Percentiles rank a stretch among this genome's conserved stretches.
Conservation (phyloP, 1,284 basidiomycete species). For the Apiotrichum porosum region DNA sequence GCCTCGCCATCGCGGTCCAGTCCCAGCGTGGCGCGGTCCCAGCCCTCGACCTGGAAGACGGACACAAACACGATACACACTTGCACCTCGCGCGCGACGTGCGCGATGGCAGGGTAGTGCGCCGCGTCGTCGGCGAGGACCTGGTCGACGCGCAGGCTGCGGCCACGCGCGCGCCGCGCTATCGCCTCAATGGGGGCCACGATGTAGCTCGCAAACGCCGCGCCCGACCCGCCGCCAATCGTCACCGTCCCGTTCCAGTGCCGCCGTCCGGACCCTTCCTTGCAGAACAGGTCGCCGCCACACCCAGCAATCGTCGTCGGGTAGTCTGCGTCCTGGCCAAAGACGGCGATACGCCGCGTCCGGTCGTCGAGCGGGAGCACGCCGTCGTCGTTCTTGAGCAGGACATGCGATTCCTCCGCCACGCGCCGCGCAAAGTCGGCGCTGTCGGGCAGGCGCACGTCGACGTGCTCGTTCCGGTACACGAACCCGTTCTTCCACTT, state of each 20-base stretch:
- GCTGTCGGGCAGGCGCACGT: conserved; percentile 27
- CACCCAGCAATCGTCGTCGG: conserved; percentile 36
- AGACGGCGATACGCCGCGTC: conserved; percentile 37
- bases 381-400: conserved; percentile 15
- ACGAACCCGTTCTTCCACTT: conserved; percentile 22
- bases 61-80: conserved; percentile 51
- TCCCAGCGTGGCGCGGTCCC: conserved; percentile 44
- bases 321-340: conserved; percentile 43
- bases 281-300: conserved; percentile 42
- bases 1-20: conserved; percentile 55
- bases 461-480: conserved; percentile 34
- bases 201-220: conserved; percentile 42
- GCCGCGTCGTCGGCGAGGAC: conserved; percentile 36
- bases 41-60: conserved; percentile 46
- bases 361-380: conserved; percentile 13
- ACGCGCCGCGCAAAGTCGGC: conserved; percentile 33
- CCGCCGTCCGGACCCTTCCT: conserved; percentile 23
- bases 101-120: conserved; percentile 28
- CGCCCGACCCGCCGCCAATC: conserved; percentile 42
- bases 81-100: conserved; percentile 41
- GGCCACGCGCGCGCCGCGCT: conserved; percentile 28
- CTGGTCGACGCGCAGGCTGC: conserved; percentile 36
- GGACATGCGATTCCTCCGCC: conserved; percentile 39
- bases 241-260: conserved; percentile 48
- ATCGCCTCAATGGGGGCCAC: conserved; percentile 46